Evolutionary conservation across 768 basidiomycete species (phyloP).

Genomic region (Termitomyces eurrhizus): DNA sequence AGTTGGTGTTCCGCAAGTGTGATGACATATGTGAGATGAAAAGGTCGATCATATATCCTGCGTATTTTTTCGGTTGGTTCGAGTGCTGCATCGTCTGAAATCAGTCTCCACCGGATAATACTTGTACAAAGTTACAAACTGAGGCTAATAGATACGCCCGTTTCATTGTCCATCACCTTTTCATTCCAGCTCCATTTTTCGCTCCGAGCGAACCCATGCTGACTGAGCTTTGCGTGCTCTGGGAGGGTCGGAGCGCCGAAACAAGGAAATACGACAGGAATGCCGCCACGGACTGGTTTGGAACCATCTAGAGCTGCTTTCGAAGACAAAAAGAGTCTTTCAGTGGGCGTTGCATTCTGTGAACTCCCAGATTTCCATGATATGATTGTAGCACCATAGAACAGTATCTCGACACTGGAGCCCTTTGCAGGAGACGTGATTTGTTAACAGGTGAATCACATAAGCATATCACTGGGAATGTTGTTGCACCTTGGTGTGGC

Average conservation of each 20-base stretch:
- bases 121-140: conserved; percentile 41
- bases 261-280: conserved; percentile 74
- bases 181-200: conserved; percentile 67
- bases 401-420: conserved; percentile 57
- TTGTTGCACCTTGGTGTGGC: conserved; percentile 56
- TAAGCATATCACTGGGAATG: background rate
- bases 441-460: background rate
- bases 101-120: background rate
- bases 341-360: conserved; percentile 35
- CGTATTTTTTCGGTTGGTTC: conserved; percentile 56
- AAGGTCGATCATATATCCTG: conserved; percentile 56
- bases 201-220: conserved; percentile 92
- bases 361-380: conserved; percentile 71
- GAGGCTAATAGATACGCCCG: conserved; percentile 72
- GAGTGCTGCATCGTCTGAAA: conserved; percentile 42
- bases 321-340: conserved; percentile 78
- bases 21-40: conserved; percentile 78
- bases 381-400: conserved; percentile 83
- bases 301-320: conserved; percentile 79
- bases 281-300: conserved; percentile 63
- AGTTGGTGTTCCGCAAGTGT: conserved; percentile 72
- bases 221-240: conserved; percentile 65
- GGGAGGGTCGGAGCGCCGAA: conserved; percentile 82
- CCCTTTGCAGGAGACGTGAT: conserved; percentile 40
- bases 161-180: conserved; percentile 61